Base-by-base conservation (phyloP, 176 grass and related monocot species). In the Cymbopogon citratus region DNA sequence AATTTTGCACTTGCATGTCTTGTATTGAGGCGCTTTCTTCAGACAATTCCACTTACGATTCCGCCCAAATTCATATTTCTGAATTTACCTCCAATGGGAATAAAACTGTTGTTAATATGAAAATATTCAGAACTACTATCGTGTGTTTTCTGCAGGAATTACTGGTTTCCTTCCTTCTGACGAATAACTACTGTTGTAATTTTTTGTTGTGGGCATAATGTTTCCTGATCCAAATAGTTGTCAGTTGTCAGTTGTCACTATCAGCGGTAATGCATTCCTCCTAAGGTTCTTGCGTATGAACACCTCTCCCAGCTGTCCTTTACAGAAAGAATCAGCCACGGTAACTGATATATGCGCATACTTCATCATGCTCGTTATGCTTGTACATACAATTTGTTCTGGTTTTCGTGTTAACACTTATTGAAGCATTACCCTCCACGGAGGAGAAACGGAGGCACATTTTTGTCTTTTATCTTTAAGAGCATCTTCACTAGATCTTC, bases 401-500 rank as follows among this genome's bases (percentile, higher is more conserved):
- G 40, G 40, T 43, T 43, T 43, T 10, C 9, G 38, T 40, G 38
- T 40, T 9, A 40, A 40, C 38, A 9, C 38, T 40, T 40, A 2
- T 40, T 40, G 38, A 40, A 40, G 38, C 38, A 40, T 68, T 69
- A 75, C 73, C 38, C 38, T 80, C 62, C 81, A 75, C 86, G 24
- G 44, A 73, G 26, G 65, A 24, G 12, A 43, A 75, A 81, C 27
- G 16, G 29, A 72, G 38, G 4, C 83, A 72, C 66, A 39, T 21
- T 71, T n/a, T 28, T 63, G 6, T 14, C 14, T 75, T 78, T 77
- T 79, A 38, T 72, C 83, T 79, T 79, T 79, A 73, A 11, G 40
- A 43, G 40, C 40, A 41, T 12, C 9, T 43, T 43, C 10, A 12
- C 10, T 43, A 43, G 9, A 43, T 43, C 40, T 43, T 12, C 10